These are phyloP conservation scores for Mycena kentingensis DNA, from an alignment of 768 basidiomycete species.

Conservation along the genomic window DNA sequence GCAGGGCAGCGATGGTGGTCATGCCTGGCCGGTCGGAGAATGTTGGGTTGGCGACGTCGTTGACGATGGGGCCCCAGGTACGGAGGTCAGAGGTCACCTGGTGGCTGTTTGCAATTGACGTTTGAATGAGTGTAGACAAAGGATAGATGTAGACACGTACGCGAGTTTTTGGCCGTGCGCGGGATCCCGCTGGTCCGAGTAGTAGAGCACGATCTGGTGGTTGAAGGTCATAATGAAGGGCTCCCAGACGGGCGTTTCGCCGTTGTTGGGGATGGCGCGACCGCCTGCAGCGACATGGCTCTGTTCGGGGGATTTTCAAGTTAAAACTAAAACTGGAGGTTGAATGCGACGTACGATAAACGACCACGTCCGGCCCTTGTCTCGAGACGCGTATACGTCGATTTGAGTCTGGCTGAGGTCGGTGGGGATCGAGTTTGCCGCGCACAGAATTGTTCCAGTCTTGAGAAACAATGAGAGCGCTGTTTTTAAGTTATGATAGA, in stretches of 20 bases:
- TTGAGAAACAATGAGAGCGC: not conserved
- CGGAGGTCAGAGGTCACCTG: conserved; percentile 18
- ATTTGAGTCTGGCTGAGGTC: conserved; percentile 22
- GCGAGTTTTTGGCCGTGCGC: conserved; percentile 23
- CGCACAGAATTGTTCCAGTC: conserved; percentile 22
- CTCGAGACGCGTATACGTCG: conserved; percentile 20
- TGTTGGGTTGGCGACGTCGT: conserved; percentile 19
- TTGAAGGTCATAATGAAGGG: conserved; percentile 22
- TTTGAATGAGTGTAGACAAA: not conserved
- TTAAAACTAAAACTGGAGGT: not conserved
- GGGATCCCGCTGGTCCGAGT: conserved; percentile 27
- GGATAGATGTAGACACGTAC: not conserved
- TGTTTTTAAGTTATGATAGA: not conserved
- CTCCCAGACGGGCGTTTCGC: conserved; percentile 25
- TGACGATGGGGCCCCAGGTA: conserved; percentile 20
- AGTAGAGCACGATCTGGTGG: conserved; percentile 22
- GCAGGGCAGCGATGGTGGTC: conserved; percentile 20
- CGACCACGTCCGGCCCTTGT: conserved; percentile 20
- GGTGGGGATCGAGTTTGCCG: conserved; percentile 25
- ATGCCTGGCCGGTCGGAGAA: conserved; percentile 25
- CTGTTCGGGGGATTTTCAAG: not conserved
- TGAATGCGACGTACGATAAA: conserved; percentile 13
- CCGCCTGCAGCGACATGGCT: conserved; percentile 25
- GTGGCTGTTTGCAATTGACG: conserved; percentile 4
- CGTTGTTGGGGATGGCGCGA: conserved; percentile 20